A percentile compares a stretch with the other conserved stretches of the same genome.
Evolutionary conservation across 257 asterid species (phyloP).

Genomic region (Orobanche coerulescens): DNA sequence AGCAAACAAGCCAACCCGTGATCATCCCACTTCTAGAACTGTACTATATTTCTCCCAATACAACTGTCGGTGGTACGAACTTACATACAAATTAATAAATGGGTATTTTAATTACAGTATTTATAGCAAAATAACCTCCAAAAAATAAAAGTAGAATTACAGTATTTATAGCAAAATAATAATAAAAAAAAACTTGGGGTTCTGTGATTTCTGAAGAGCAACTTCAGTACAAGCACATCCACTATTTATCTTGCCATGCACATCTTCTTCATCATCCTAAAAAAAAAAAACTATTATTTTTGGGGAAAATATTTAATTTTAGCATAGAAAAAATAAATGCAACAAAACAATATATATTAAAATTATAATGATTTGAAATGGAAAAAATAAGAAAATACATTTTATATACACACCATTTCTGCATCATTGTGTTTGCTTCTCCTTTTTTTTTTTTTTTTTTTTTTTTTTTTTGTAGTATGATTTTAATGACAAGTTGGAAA

Average conservation of each 20-base stretch:
- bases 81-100: constrained; percentile 67
- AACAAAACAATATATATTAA: not conserved
- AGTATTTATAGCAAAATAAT: not conserved
- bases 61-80: constrained; percentile 46
- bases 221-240: constrained; percentile 32
- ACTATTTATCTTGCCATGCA: constrained; percentile 20
- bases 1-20: constrained; percentile 22
- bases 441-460: not conserved
- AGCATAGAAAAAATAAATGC: constrained; percentile 1
- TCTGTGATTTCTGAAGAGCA: constrained; percentile 26
- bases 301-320: constrained; percentile 15
- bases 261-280: constrained; percentile 29
- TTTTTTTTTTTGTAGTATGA: constrained; percentile 18
- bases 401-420: constrained; percentile 33
- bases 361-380: not conserved
- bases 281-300: too few species aligned
- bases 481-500: constrained; percentile 57
- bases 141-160: not conserved
- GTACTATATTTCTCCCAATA: constrained; percentile 28
- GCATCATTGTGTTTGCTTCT: constrained; percentile 9
- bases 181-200: too few species aligned
- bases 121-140: constrained; percentile 43
- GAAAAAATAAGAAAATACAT: not conserved
- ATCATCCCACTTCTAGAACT: constrained; percentile 10
- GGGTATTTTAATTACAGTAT: constrained; percentile 72